Evolutionary conservation across 176 grass and related monocot genomes (phyloP), one percentile per base, ranked within the genome.

Genomic region (Alloteropsis semialata): DNA sequence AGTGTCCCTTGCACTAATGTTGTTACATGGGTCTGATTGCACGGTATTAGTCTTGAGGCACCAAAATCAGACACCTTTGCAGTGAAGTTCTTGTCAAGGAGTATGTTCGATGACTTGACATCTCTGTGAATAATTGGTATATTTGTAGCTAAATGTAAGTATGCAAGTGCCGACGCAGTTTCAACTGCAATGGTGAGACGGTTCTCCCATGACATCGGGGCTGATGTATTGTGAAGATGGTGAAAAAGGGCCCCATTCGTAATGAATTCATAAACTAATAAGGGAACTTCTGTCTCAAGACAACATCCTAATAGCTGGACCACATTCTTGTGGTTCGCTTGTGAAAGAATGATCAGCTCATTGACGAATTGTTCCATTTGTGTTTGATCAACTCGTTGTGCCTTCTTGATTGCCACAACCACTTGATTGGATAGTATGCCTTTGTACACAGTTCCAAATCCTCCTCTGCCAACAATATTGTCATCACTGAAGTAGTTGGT

Each of bases 191-290:
- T 94, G 54, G 78, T 86, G 5, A 94, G 69, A 48, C 88, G 85
- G 15, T 41, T 68, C 60, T 86, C 82, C 92, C 88, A 94, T 39
- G 88, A 84, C 69, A 87, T 87, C 0, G 37, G 67, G 64, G 30
- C 44, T 9, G 57, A 79, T 19, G 66, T 36, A 49, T 81, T 79
- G 29, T 94, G 92, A 29, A 94, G 71, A 81, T 88, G 83, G 6
- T 89, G 77, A 46, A 77, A 91, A 19, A 94, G 83, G 6, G 80
- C 87, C 10, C 89, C 89, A 4, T 94, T 91, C 8, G 89, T 74
- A 69, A 94, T 81, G 53, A 91, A 91, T 65, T 94, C 92, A 57
- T 94, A 94, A 72, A 94, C 89, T 38, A 91, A 67, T 71, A 94
- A 73, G 5, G 92, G 92, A 32, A 91, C 74, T 74, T 86, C 74